Conservation (phyloP, 257 asterid species). For the Solanum tacnaense region DNA sequence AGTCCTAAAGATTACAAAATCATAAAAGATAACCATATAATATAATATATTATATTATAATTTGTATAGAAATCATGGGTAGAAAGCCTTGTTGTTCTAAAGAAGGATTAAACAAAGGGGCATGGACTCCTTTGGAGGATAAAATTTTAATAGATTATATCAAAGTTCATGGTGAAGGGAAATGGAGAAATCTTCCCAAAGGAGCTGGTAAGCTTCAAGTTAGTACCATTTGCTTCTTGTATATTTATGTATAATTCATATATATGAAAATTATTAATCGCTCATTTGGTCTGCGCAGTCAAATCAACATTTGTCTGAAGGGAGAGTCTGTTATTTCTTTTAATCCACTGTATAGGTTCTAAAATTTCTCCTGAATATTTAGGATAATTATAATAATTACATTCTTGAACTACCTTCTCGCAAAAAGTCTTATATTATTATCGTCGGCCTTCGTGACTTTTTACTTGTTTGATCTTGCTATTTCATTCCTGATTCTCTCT, state of each 20-base stretch:
- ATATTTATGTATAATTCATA: neutral
- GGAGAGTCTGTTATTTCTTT: neutral
- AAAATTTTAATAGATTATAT: neutral
- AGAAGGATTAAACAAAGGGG: neutral
- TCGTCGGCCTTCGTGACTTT: neutral
- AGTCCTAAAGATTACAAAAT: neutral
- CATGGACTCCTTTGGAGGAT: neutral
- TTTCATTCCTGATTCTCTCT: neutral
- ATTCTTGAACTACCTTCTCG: no score
- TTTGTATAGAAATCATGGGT: neutral
- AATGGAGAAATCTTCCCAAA: constrained; percentile 1
- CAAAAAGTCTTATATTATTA: neutral
- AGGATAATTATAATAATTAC: no score
- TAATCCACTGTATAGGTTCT: neutral
- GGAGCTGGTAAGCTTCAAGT: neutral
- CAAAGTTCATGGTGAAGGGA: neutral
- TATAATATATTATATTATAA: neutral
- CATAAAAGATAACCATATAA: neutral
- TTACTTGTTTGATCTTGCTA: neutral
- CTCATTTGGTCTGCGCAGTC: neutral
- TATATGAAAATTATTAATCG: neutral
- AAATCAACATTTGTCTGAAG: neutral
- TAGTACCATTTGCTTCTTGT: neutral
- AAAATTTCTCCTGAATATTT: no score
- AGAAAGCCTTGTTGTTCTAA: neutral